Evolutionary conservation across 2,329 filamentous ascomycete genomes (phyloP).

Genomic region (Seiridium cupressi): DNA sequence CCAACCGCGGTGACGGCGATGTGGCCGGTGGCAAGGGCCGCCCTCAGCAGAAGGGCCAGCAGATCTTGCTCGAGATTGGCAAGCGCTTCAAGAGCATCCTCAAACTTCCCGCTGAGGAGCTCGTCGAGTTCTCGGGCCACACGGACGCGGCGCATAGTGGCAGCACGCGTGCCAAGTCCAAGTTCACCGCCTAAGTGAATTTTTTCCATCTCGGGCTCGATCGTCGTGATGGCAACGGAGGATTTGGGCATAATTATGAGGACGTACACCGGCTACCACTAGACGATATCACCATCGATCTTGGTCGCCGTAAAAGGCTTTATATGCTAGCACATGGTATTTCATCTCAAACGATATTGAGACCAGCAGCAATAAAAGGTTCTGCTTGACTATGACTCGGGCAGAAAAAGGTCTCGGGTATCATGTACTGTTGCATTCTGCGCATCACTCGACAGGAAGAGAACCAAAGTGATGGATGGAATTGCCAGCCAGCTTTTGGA

Average conservation of each 20-base stretch:
- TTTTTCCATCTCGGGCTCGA: background rate
- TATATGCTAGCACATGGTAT: background rate
- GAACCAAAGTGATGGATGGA: background rate
- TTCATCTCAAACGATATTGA: background rate
- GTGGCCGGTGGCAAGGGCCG: constrained; percentile 76
- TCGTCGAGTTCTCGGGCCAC: constrained; percentile 94
- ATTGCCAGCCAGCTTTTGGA: background rate
- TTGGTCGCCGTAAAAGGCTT: too few species aligned
- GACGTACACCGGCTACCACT: too few species aligned
- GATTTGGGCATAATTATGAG: too few species aligned
- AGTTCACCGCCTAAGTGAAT: constrained; percentile 71
- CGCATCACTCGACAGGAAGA: background rate
- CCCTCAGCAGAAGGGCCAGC: constrained; percentile 76
- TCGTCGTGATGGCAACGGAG: background rate
- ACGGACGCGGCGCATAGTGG: constrained; percentile 90
- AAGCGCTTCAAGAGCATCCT: constrained; percentile 90
- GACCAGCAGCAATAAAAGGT: background rate
- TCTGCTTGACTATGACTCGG: background rate
- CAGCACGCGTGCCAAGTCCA: constrained; percentile 93
- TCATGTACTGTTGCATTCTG: background rate
- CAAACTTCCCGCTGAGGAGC: constrained; percentile 71
- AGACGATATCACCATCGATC: too few species aligned
- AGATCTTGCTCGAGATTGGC: constrained; percentile 81
- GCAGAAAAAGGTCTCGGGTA: background rate
- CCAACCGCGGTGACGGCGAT: constrained; percentile 71